phyloP scores from a whole-genome alignment of 2,329 filamentous ascomycete species.

The Chaetoscypha palmicola region DNA sequence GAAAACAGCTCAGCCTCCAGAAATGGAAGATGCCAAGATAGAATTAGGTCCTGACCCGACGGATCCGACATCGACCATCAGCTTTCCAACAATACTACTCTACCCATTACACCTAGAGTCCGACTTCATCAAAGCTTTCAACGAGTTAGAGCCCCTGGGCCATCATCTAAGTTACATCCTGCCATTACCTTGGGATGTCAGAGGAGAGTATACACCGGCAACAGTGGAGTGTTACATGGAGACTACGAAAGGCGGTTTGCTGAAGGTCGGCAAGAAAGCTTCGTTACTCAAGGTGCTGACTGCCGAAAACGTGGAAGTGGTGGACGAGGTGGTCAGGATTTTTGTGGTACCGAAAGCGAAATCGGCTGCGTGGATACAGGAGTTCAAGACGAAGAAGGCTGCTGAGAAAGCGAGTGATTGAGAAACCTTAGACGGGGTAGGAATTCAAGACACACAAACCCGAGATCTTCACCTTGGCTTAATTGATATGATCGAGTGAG shows the following conservation, averaged over 20 bases:
- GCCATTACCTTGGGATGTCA: slow-evolving; percentile 77
- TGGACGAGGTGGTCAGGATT: slow-evolving; percentile 77
- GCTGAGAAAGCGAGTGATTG: slow-evolving; percentile 33
- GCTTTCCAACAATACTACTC: slow-evolving; percentile 73
- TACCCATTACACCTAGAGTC: slow-evolving; percentile 78
- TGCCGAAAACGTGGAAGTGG: slow-evolving; percentile 73
- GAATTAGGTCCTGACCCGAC: slow-evolving; percentile 64
- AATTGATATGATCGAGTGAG: background rate
- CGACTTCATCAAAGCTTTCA: slow-evolving; percentile 85
- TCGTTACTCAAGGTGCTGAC: slow-evolving; percentile 66
- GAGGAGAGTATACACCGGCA: slow-evolving; percentile 55
- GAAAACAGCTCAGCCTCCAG: slow-evolving; percentile 64
- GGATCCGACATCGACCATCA: slow-evolving; percentile 63
- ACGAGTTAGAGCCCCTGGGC: slow-evolving; percentile 65
- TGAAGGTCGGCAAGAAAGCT: slow-evolving; percentile 86
- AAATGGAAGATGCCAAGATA: slow-evolving; percentile 78
- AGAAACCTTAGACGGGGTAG: background rate
- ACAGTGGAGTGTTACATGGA: slow-evolving; percentile 86
- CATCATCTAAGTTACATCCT: slow-evolving; percentile 83
- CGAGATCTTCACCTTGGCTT: too few relatives aligned
- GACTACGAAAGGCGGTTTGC: slow-evolving; percentile 68
- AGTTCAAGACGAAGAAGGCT: slow-evolving; percentile 72
- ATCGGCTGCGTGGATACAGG: slow-evolving; percentile 69
- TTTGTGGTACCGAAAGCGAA: slow-evolving; percentile 70
- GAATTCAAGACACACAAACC: background rate